phyloP scores from a whole-genome alignment of 495 filamentous ascomycete species.

The Hypoxylon intermedium region DNA sequence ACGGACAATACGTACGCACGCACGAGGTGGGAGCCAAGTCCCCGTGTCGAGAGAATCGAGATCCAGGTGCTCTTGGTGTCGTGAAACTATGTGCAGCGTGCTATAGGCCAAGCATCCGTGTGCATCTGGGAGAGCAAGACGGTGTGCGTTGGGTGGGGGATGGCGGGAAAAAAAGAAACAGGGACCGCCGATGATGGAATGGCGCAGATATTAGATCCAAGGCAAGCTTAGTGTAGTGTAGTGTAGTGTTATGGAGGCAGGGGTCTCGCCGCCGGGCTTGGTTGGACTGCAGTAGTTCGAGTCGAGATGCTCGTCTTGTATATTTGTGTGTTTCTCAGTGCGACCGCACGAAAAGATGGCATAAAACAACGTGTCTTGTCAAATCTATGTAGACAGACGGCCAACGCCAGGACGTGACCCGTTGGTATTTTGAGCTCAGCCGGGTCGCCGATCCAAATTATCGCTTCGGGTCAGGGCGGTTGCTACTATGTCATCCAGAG shows the following conservation, averaged over 20 bases:
- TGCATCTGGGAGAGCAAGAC: not conserved
- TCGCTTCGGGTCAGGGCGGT: conserved; percentile 12
- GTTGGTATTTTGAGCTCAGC: not conserved
- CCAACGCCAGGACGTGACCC: conserved; percentile 4
- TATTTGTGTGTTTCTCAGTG: conserved; percentile 6
- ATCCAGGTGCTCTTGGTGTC: conserved; percentile 3
- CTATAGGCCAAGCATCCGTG: not conserved
- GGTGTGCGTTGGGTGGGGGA: conserved; percentile 13
- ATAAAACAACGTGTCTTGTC: conserved; percentile 8
- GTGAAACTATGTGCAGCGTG: not conserved
- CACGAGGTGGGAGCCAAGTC: conserved; percentile 17
- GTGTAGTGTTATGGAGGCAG: conserved; percentile 14
- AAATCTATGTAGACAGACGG: conserved; percentile 3
- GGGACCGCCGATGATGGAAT: conserved; percentile 12
- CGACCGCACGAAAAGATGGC: not conserved
- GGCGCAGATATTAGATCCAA: conserved; percentile 12
- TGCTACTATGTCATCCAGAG: conserved; percentile 15
- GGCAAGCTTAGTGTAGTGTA: too few relatives aligned
- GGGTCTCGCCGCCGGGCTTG: conserved; percentile 13
- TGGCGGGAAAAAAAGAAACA: conserved; percentile 4
- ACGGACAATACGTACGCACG: not conserved
- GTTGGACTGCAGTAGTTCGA: conserved; percentile 5
- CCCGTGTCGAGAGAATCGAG: conserved; percentile 9
- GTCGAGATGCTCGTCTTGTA: conserved; percentile 15
- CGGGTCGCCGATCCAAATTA: not conserved